A percentile compares a stretch with the other conserved stretches of the same genome.
phyloP scores from a whole-genome alignment of 2,329 filamentous ascomycete genomes.

The Cryphonectria nitschkei region DNA sequence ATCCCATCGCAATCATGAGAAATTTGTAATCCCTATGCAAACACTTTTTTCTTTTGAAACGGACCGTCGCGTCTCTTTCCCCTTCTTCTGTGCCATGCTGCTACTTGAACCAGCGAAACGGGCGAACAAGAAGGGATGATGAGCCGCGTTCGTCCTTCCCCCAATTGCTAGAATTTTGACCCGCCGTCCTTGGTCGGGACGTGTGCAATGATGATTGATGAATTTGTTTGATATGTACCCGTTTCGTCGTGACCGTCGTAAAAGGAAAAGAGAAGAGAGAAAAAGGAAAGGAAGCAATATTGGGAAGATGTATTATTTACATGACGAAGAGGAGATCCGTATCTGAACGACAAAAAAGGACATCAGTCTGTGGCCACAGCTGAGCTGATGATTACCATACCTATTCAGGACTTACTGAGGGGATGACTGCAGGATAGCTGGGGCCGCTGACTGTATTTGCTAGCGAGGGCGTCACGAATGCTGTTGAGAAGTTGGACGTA shows the following conservation, averaged over 20 bases:
- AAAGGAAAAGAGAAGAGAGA: not conserved
- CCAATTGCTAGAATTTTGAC: not conserved
- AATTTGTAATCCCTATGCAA: not conserved
- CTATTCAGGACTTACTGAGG: slow-evolving; percentile 66
- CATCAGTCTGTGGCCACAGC: not conserved
- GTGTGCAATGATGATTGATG: not conserved
- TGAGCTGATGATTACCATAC: slow-evolving; percentile 27
- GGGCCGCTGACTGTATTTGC: slow-evolving; percentile 91
- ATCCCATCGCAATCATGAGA: not conserved
- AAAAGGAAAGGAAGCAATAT: not conserved
- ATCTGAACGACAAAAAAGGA: slow-evolving; percentile 44
- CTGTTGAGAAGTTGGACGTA: slow-evolving; percentile 96
- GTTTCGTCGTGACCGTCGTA: slow-evolving; percentile 15
- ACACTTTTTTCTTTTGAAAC: not conserved
- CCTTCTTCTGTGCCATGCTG: not conserved
- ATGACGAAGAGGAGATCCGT: slow-evolving; percentile 67
- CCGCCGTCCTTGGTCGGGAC: not conserved
- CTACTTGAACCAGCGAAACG: not conserved
- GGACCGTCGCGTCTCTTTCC: not conserved
- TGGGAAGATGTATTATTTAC: slow-evolving; percentile 42
- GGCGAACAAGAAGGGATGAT: not conserved
- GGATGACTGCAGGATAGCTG: slow-evolving; percentile 97
- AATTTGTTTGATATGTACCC: slow-evolving; percentile 9
- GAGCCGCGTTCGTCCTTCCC: not conserved
- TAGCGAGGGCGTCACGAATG: slow-evolving; percentile 87